These are phyloP conservation scores for Bipolaris oryzae DNA, from an alignment of 2,329 filamentous ascomycete species.

Conservation along the genomic window DNA sequence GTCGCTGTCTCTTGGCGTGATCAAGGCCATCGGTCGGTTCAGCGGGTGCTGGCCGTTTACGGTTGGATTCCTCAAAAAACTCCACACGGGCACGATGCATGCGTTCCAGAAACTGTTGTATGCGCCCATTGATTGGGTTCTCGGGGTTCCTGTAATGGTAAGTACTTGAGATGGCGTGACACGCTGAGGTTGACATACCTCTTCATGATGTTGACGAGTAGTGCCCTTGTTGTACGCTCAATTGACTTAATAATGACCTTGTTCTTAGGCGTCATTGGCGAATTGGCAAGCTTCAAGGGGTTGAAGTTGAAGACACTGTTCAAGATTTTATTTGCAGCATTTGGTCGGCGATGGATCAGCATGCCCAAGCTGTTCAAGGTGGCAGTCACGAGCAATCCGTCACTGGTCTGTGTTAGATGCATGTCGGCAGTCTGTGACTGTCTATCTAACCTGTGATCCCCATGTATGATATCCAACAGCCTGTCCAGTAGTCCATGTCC, in stretches of 20 bases:
- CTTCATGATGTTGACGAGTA: slow-evolving; percentile 83
- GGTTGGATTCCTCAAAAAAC: slow-evolving; percentile 75
- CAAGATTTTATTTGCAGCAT: slow-evolving; percentile 83
- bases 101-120: slow-evolving; percentile 86
- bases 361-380: slow-evolving; percentile 87
- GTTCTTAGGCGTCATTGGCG: slow-evolving; percentile 75
- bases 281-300: slow-evolving; percentile 78
- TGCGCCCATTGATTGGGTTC: slow-evolving; percentile 74
- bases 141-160: slow-evolving; percentile 70
- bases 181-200: slow-evolving; percentile 58
- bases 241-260: slow-evolving; percentile 89
- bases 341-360: slow-evolving; percentile 79
- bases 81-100: slow-evolving; percentile 79
- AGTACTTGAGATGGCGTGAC: slow-evolving; percentile 4
- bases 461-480: slow-evolving; percentile 82
- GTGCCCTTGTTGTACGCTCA: slow-evolving; percentile 86
- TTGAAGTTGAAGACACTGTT: slow-evolving; percentile 89
- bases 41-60: slow-evolving; percentile 75
- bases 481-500: slow-evolving; percentile 88
- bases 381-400: slow-evolving; percentile 86
- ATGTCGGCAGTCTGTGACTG: slow-evolving; percentile 11
- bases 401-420: slow-evolving; percentile 60
- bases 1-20: slow-evolving; percentile 77
- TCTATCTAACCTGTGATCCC: slow-evolving; percentile 74
- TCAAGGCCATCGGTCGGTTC: slow-evolving; percentile 77